Conservation (phyloP, 495 filamentous ascomycete genomes). For the Parmelia sp. region DNA sequence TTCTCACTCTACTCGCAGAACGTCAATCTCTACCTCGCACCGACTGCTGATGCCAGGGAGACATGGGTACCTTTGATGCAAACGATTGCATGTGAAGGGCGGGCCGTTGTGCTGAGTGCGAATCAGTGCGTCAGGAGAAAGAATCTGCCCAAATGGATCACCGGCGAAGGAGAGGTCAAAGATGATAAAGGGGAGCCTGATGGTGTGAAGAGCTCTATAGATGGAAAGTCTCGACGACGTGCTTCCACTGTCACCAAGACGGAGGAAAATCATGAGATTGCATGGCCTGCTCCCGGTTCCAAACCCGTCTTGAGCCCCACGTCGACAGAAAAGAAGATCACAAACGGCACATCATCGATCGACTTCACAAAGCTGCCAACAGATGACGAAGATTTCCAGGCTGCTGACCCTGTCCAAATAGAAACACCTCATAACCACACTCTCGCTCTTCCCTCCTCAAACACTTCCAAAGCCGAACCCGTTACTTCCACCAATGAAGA, state of each 20-base stretch:
- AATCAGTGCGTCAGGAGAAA: conserved; percentile 70
- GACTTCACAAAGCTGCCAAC: conserved; percentile 13
- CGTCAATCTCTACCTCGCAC: conserved; percentile 86
- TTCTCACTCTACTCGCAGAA: conserved; percentile 82
- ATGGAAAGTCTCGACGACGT: conserved; percentile 22
- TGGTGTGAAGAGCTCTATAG: conserved; percentile 15
- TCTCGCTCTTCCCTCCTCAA: conserved; percentile 15
- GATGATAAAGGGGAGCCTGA: conserved; percentile 2
- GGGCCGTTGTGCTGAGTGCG: conserved; percentile 78
- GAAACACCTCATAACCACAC: conserved; percentile 17
- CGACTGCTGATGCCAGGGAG: conserved; percentile 80
- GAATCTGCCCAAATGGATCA: conserved; percentile 54
- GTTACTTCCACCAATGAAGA: background rate
- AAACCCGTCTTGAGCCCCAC: background rate
- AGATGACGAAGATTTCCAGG: conserved; percentile 10
- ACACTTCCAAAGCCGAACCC: background rate
- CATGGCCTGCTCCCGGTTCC: conserved; percentile 35
- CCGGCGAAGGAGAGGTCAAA: conserved; percentile 18
- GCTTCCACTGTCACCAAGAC: conserved; percentile 35
- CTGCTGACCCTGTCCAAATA: background rate
- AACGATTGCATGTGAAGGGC: conserved; percentile 72
- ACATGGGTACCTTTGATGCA: conserved; percentile 79
- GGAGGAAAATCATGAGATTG: conserved; percentile 49
- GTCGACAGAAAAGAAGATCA: background rate
- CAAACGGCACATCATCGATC: conserved; percentile 11